A percentile compares a stretch with the other conserved stretches of the same genome.
Evolutionary conservation across 2,329 filamentous ascomycete genomes (phyloP).

Genomic region (Pyricularia grisea): DNA sequence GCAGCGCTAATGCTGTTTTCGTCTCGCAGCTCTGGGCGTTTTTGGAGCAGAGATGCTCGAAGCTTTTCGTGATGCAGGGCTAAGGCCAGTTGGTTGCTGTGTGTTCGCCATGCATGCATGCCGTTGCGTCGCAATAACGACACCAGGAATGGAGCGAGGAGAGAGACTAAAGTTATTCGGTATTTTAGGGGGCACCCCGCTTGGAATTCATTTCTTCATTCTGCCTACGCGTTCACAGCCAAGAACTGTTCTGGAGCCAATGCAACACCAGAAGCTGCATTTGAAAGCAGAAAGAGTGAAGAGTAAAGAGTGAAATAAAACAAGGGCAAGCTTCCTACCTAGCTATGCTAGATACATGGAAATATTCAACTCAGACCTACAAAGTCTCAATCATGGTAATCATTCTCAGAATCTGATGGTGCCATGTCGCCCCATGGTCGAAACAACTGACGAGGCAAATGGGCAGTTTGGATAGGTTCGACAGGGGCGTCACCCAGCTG

Average conservation of each 20-base stretch:
- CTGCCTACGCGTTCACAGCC: not conserved
- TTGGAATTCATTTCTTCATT: not conserved
- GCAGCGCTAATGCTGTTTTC: not conserved
- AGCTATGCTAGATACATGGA: too few relatives aligned
- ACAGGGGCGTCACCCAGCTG: not conserved
- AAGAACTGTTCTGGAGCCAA: not conserved
- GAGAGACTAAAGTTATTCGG: not conserved
- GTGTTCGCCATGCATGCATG: not conserved
- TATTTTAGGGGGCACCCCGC: not conserved
- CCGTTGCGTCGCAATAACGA: not conserved
- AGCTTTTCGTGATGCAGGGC: not conserved
- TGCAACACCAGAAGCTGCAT: not conserved
- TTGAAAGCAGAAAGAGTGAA: not conserved
- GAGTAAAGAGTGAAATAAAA: not conserved
- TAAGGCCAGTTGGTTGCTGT: not conserved
- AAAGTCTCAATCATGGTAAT: not conserved
- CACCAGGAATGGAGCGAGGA: not conserved
- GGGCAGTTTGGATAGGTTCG: not conserved
- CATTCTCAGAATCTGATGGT: not conserved
- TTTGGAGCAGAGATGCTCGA: not conserved
- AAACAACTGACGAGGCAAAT: conserved; percentile 1
- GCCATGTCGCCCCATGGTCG: not conserved
- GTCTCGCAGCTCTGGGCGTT: not conserved
- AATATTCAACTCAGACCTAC: not conserved
- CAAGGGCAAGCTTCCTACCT: not conserved